Base-by-base conservation (phyloP, 2,329 filamentous ascomycete genomes). In the Pleoardoris graminearum region DNA sequence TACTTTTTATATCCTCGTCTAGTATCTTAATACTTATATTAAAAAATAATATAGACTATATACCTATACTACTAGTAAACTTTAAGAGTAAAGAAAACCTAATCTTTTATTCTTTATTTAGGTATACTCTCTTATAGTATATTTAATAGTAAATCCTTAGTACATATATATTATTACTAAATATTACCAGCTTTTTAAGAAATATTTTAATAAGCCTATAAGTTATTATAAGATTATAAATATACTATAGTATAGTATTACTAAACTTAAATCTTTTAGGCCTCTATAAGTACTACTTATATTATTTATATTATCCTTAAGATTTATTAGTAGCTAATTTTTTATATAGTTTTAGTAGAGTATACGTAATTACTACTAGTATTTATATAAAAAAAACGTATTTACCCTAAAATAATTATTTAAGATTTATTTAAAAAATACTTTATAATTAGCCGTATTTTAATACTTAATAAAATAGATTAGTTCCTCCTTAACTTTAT, bases 391-490 rank as follows among this genome's bases (percentile, higher is more conserved):
- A 27, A 27, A 46, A 27, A 33, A 11, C 42, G 12, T 46, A 14
- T 22, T 32, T 17, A 35, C 29, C 1, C 42, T 4, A 17, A 27
- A 12, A 35, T 2, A 46, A 27, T 46, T 27, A 6, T 46, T 27
- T 21, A 35, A 46, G 4, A 46, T 4, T 27, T 27, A 46, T 27
- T 27, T 7, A 17, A 7, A 46, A 46, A 46, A 46, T 10, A 19
- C 42, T 30, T 46, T 46, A 35, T 46, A 46, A 17, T 46, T 17
- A 11, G 42, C 42, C 42, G 42, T 17, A 46, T 35, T 22, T 46
- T 16, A 2, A 11, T 11, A 1, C 42, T 46, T 33, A 27, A 46
- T 33, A 17, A 46, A 46, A 17, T 1, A 11, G 42, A 35, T 35
- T 27, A 27, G 42, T 46, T 35, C 25, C 29, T 46, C 42, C 14